Evolutionary conservation across 2,329 filamentous ascomycete species (phyloP).

Genomic region (Davidsoniella eucalypti): DNA sequence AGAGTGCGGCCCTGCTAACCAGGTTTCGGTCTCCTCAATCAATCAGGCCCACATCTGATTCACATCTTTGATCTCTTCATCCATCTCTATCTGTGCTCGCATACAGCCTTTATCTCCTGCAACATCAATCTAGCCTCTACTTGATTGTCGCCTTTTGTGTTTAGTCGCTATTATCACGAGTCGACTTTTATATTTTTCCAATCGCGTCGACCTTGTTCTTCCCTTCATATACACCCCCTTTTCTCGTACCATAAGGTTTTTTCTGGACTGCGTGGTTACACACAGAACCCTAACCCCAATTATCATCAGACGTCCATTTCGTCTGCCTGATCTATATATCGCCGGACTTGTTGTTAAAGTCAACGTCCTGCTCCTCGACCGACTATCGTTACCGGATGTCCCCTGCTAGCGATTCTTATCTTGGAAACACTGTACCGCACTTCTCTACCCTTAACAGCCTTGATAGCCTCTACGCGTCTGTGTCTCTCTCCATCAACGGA

Average conservation of each 20-base stretch:
- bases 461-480: not conserved
- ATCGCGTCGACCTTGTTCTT: not conserved
- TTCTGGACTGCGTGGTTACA: not conserved
- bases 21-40: not conserved
- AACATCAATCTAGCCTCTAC: too few species aligned
- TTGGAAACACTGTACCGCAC: not conserved
- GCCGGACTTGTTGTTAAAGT: not conserved
- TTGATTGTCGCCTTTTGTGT: not conserved
- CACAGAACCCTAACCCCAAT: constrained; percentile 6
- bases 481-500: not conserved
- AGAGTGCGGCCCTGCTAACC: constrained; percentile 4
- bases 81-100: not conserved
- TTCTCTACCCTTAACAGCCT: not conserved
- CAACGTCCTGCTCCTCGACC: not conserved
- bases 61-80: not conserved
- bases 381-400: constrained; percentile 6
- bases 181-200: not conserved
- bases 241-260: not conserved
- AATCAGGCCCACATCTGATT: not conserved
- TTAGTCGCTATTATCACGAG: not conserved
- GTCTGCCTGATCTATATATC: not conserved
- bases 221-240: not conserved
- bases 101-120: not conserved
- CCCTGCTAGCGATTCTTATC: not conserved
- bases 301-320: not conserved